Evolutionary conservation across 495 filamentous ascomycete genomes (phyloP), one percentile per base, ranked within the genome.

Genomic region (Podospora bellae-mahoneyi): DNA sequence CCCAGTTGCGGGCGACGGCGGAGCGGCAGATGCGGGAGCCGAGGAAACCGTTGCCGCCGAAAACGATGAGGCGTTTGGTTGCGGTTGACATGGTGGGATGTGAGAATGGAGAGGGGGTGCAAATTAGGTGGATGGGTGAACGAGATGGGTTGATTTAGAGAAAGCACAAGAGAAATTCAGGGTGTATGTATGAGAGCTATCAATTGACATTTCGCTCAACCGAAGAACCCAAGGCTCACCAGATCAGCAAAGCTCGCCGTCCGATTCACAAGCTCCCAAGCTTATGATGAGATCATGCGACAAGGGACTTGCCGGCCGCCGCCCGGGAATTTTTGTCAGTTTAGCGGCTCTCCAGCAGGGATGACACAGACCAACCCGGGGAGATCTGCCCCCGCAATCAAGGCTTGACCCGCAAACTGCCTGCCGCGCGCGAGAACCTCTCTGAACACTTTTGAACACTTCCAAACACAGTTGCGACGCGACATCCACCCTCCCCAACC

Each of bases 21-120:
- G 90, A 88, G 85, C 91, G 94, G 80, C 94, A 97, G 79, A 99
- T 97, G 64, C 93, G 84, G 28, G 91, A 93, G 16, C 93, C 93
- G 84, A 99, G 79, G 76, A 99, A 99, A n/a, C 95, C 95, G 74
- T 89, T 97, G 64, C 95, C 95, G 64, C 95, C 95, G 62, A 91
- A 94, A 61, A 99, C 93, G 54, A 98, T 87, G 16, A 99, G 79
- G 74, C 85, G 86, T 80, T 90, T 95, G 28, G 79, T 68, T 6
- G 74, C 72, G 4, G 81, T 80, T 69, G 66, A 65, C 34, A 44
- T 10, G 5, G 0, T 48, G 9, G 23, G 0, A 19, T 59, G 30
- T 44, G 34, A 63, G 27, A 60, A 9, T 30, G 58, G n/a, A 20
- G 71, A 58, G 19, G 26, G 71, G 62, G 62, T 63, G 58, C 44